Evolutionary conservation across 139 green algal genomes (phyloP), one percentile per base, ranked within the genome.

Genomic region (Picochlorum sp.): DNA sequence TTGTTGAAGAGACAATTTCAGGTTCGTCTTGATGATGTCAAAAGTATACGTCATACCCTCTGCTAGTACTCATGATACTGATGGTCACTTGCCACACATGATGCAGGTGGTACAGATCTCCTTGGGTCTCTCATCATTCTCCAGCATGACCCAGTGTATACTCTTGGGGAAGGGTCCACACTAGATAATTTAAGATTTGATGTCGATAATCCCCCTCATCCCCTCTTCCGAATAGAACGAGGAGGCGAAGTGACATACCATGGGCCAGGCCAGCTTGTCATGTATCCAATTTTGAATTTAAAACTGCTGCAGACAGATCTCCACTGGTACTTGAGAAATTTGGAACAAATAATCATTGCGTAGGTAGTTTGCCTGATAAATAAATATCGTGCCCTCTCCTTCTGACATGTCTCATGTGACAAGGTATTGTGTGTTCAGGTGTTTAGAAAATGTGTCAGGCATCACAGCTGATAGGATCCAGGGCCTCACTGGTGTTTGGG

Each of bases 191-290:
- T 94, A 7, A 54, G 59, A 3, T 94, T 94, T 69, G 77, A 94
- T 50, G 44, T 58, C 2, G 65, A 52, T 1, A 20, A 28, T 6
- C 74, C 81, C 10, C 82, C 82, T 16, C 41, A 66, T 14, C 82
- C 82, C 6, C 50, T 94, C 32, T 72, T 76, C 51, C 67, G 81
- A 4, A 87, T 74, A 49, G 87, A 94, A 69, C 63, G 87, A 0
- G 86, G 85, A 11, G 86, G 86, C 3, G 86, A 92, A 70, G 85
- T 75, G 9, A 92, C 86, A 2, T 90, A 90, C 47, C 86, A 92
- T 68, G 84, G 86, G 9, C 86, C 86, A 2, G 86, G 86, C 0
- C 84, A 91, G 79, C 69, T 92, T 26, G 86, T 92, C 32, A 11
- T 88, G 62, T 92, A 92, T 45, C 85, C 85, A 6, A 82, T 92